A percentile compares a stretch with the other conserved stretches of the same genome.
phyloP scores from a whole-genome alignment of 768 basidiomycete genomes.

The Pleurotus eryngii region DNA sequence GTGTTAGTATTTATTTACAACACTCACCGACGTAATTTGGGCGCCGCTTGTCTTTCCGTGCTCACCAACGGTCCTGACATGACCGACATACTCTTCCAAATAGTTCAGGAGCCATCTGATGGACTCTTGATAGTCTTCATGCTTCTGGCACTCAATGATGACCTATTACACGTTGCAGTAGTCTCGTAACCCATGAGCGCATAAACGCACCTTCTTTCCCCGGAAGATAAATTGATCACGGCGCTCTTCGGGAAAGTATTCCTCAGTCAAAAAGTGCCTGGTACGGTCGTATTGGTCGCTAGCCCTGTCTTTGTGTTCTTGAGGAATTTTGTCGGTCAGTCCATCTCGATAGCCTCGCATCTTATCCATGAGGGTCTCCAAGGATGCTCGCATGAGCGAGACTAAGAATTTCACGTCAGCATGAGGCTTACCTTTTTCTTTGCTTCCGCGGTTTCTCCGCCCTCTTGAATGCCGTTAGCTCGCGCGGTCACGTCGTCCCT shows the following conservation, averaged over 20 bases:
- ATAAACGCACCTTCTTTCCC: slow-evolving; percentile 58
- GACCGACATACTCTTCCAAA: slow-evolving; percentile 58
- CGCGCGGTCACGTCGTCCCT: neutral
- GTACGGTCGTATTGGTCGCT: slow-evolving; percentile 54
- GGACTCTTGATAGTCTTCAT: slow-evolving; percentile 83
- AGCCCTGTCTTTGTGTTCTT: slow-evolving; percentile 60
- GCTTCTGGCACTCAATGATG: slow-evolving; percentile 89
- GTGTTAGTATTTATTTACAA: too few species aligned
- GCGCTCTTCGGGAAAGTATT: slow-evolving; percentile 88
- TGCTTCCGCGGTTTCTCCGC: neutral
- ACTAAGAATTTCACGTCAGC: neutral
- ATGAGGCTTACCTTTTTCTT: neutral
- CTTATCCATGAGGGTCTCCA: neutral
- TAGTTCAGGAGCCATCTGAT: slow-evolving; percentile 69
- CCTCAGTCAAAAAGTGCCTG: slow-evolving; percentile 70
- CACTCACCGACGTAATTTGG: slow-evolving; percentile 24
- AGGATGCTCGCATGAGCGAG: neutral
- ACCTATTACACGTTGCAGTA: slow-evolving; percentile 35
- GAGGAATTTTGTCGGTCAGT: slow-evolving; percentile 54
- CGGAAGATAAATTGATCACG: slow-evolving; percentile 93
- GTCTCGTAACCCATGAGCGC: too few species aligned
- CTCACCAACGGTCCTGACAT: slow-evolving; percentile 34
- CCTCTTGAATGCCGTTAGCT: neutral
- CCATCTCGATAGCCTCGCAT: slow-evolving; percentile 1
- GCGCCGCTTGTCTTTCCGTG: slow-evolving; percentile 18